phyloP scores from a whole-genome alignment of 176 grass and related monocot species.

The Alopecurus myosuroides region DNA sequence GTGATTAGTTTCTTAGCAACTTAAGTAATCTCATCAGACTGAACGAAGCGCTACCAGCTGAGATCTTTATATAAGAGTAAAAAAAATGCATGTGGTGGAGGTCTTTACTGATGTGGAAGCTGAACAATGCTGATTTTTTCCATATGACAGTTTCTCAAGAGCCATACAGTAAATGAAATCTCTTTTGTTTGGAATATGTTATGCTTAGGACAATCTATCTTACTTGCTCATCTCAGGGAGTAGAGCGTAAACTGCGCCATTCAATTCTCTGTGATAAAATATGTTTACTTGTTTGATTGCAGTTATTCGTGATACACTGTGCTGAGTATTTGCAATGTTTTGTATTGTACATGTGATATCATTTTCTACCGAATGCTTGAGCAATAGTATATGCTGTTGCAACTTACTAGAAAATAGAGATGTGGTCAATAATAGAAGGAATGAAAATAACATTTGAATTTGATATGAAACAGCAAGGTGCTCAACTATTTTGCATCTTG shows the following conservation, averaged over 20 bases:
- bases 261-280: background rate
- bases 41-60: no score
- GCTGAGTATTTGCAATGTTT: background rate
- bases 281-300: background rate
- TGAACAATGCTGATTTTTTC: background rate
- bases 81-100: background rate
- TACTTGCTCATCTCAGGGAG: background rate
- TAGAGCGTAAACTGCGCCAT: background rate
- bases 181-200: background rate
- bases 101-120: background rate
- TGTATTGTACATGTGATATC: background rate
- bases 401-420: background rate
- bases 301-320: background rate
- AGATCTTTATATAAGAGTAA: no score
- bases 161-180: background rate
- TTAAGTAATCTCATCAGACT: no score
- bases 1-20: no score
- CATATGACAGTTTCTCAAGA: background rate
- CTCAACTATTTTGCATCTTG: background rate
- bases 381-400: background rate
- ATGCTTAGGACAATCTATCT: background rate
- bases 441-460: background rate
- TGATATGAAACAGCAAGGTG: background rate
- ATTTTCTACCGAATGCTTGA: background rate
- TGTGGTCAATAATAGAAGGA: background rate